Evolutionary conservation across 2,329 filamentous ascomycete genomes (phyloP), one percentile per base, ranked within the genome.

Genomic region (Trichoderma koningiopsis): DNA sequence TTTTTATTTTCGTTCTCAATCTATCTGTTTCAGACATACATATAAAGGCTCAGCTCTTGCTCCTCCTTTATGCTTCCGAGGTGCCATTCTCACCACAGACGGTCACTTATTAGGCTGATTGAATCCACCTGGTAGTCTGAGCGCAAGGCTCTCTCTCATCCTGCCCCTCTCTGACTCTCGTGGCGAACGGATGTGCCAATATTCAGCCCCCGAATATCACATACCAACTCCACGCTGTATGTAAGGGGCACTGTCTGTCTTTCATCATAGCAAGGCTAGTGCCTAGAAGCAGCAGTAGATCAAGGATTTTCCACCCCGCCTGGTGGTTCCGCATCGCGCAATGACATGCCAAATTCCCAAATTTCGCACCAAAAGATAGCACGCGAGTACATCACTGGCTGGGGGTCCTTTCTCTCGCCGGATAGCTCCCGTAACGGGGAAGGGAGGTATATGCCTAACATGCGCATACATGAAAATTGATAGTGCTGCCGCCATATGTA

Each of bases 281-380:
- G 19, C 40, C 40, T 43, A 43, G 40, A 27, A 24, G 43, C 31
- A 22, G 29, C 53, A 22, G 31, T 55, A 53, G 27, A 64, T 40
- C 61, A 33, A 64, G 47, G 47, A n/a, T 19, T 8, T 40, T 5
- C 47, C 47, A 47, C 47, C n/a, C 52, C 52, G 37, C 62, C 35
- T 49, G 6, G n/a, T 43, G 62, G 62, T 65, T 49, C 62, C 62
- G 49, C 62, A 57, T 65, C 52, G 62, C 52, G 62, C 62, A 52
- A 65, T 65, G 62, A 49, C 19, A 24, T 43, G 49, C 24, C 62
- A 33, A 65, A 47, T 40, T 65, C 62, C 62, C 37, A 65, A 65
- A 43, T 43, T 55, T 14, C 52, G 24, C 47, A 24, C 47, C 47
- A 49, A 49, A 43, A 24, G 47, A 49, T 63, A 63, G 14, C n/a